Evolutionary conservation across 257 asterid species (phyloP).

Genomic region (Jaltomata sinuosa): DNA sequence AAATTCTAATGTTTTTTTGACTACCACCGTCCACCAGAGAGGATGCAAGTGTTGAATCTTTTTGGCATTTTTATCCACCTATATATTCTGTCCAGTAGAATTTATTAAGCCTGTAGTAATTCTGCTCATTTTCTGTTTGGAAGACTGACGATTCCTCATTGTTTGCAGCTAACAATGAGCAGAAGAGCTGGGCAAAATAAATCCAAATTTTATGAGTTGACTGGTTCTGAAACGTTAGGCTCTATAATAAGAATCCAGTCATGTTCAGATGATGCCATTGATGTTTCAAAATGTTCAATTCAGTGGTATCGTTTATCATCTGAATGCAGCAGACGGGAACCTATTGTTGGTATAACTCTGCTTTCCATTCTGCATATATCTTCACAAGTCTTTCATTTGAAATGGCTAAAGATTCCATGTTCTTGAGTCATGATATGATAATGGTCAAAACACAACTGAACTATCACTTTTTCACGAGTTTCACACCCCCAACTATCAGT

Average conservation of each 20-base stretch:
- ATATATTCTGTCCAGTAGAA: neutral
- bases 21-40: neutral
- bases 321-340: constrained; percentile 92
- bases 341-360: constrained; percentile 52
- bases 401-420: neutral
- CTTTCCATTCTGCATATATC: neutral
- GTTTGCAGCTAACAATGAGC: constrained; percentile 63
- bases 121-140: neutral
- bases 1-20: neutral
- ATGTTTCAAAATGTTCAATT: constrained; percentile 65
- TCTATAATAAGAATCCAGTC: constrained; percentile 68
- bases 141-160: neutral
- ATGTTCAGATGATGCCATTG: constrained; percentile 60
- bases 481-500: neutral
- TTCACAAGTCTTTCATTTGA: neutral
- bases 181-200: constrained; percentile 52
- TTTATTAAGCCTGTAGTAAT: neutral
- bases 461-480: neutral
- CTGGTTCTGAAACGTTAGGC: constrained; percentile 62
- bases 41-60: neutral
- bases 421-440: neutral
- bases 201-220: constrained; percentile 34
- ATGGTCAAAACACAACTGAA: neutral
- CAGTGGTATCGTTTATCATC: constrained; percentile 93
- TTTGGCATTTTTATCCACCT: neutral